phyloP scores from a whole-genome alignment of 257 asterid genomes.

The Cynanchum wilfordii region DNA sequence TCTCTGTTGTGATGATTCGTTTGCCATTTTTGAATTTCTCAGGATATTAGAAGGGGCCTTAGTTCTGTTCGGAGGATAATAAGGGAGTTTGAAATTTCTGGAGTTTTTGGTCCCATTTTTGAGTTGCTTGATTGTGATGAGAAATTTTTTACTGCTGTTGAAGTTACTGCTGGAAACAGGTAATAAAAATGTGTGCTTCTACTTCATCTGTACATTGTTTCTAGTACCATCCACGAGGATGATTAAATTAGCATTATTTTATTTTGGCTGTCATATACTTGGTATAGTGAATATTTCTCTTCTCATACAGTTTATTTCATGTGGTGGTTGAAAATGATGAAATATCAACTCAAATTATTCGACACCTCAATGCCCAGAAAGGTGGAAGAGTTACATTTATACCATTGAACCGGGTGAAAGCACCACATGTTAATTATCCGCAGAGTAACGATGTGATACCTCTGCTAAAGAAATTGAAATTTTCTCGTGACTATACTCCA shows the following conservation, averaged over 20 bases:
- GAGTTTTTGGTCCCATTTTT: constrained; percentile 82
- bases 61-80: constrained; percentile 78
- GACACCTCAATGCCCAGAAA: constrained; percentile 88
- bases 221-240: neutral
- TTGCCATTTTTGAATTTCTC: constrained; percentile 20
- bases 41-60: constrained; percentile 98
- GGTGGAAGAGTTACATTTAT: constrained; percentile 98
- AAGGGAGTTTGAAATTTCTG: constrained; percentile 42
- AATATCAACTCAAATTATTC: constrained; percentile 77
- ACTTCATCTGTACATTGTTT: neutral
- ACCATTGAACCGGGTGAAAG: constrained; percentile 91
- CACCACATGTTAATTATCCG: constrained; percentile 75
- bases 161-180: constrained; percentile 99
- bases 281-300: constrained; percentile 13
- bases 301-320: constrained; percentile 70
- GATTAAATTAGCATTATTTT: neutral
- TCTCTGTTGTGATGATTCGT: neutral
- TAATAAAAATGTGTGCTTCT: constrained; percentile 6
- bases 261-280: constrained; percentile 7
- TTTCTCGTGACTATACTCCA: constrained; percentile 41
- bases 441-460: constrained; percentile 84
- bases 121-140: constrained; percentile 96
- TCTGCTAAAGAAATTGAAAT: constrained; percentile 68
- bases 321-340: constrained; percentile 94
- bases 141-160: constrained; percentile 93